phyloP scores from a whole-genome alignment of 2,329 filamentous ascomycete species.

The Beauveria varroae region DNA sequence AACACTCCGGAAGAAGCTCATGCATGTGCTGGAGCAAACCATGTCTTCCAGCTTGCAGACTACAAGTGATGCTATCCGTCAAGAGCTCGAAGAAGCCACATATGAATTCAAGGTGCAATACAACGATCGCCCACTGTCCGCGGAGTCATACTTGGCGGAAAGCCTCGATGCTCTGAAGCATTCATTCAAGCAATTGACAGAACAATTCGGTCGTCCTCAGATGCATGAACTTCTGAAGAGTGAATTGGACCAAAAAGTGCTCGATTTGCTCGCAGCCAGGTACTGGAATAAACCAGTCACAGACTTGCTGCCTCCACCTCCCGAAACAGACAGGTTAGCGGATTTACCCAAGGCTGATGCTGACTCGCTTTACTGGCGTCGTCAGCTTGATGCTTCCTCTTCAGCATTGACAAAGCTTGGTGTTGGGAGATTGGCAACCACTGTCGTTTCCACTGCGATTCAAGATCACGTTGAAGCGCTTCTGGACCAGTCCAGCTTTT shows the following conservation, averaged over 20 bases:
- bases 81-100: constrained; percentile 91
- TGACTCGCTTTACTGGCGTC: constrained; percentile 82
- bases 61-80: constrained; percentile 85
- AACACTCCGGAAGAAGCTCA: constrained; percentile 87
- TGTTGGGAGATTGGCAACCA: constrained; percentile 86
- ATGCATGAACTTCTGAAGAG: constrained; percentile 85
- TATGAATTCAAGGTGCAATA: constrained; percentile 99
- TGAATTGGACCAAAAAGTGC: constrained; percentile 87
- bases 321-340: constrained; percentile 64
- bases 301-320: constrained; percentile 61
- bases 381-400: constrained; percentile 87
- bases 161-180: constrained; percentile 96
- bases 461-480: constrained; percentile 76
- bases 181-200: constrained; percentile 89
- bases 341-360: constrained; percentile 80
- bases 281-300: constrained; percentile 97
- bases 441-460: constrained; percentile 80
- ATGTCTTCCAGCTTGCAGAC: constrained; percentile 89
- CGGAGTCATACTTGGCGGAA: constrained; percentile 93
- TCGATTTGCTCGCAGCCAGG: constrained; percentile 83
- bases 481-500: constrained; percentile 74
- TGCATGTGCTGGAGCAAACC: constrained; percentile 92
- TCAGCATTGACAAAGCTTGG: constrained; percentile 89
- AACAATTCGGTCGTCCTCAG: constrained; percentile 80
- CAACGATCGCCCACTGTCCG: constrained; percentile 89